A percentile compares a stretch with the other conserved stretches of the same genome.
These are phyloP conservation scores for Solanum tacnaense DNA, from an alignment of 257 asterid genomes.

Conservation along the genomic window DNA sequence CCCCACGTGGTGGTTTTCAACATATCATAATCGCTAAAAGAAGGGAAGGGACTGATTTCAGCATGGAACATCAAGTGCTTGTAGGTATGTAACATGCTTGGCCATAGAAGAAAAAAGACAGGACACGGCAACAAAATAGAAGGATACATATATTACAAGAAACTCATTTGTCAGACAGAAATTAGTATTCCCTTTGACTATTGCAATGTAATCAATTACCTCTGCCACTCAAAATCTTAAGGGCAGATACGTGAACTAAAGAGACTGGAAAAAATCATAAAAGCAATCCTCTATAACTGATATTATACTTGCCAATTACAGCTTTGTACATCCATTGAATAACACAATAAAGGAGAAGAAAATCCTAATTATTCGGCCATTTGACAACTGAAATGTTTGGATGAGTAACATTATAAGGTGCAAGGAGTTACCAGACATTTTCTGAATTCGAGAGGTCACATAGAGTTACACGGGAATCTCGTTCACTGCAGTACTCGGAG, in stretches of 20 bases:
- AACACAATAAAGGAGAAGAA: background rate
- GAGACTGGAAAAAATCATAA: background rate
- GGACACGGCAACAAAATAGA: background rate
- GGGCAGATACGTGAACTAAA: background rate
- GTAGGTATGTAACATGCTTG: background rate
- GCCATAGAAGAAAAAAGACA: background rate
- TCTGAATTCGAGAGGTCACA: slow-evolving; percentile 14
- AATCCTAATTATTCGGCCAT: background rate
- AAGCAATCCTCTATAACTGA: background rate
- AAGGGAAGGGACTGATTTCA: background rate
- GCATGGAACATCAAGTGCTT: background rate
- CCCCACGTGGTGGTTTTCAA: background rate
- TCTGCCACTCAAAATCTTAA: background rate
- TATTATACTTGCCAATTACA: background rate
- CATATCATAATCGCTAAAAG: background rate
- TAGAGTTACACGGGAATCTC: slow-evolving; percentile 16
- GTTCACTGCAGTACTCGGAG: slow-evolving; percentile 11
- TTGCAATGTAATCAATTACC: background rate
- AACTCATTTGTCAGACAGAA: background rate
- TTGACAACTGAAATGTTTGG: background rate
- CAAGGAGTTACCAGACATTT: slow-evolving; percentile 20
- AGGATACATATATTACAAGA: background rate
- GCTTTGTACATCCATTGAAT: background rate
- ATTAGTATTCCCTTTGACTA: background rate
- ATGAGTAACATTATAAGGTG: background rate